Evolutionary conservation across 768 basidiomycete species (phyloP).

Genomic region (Podaxis sp.): DNA sequence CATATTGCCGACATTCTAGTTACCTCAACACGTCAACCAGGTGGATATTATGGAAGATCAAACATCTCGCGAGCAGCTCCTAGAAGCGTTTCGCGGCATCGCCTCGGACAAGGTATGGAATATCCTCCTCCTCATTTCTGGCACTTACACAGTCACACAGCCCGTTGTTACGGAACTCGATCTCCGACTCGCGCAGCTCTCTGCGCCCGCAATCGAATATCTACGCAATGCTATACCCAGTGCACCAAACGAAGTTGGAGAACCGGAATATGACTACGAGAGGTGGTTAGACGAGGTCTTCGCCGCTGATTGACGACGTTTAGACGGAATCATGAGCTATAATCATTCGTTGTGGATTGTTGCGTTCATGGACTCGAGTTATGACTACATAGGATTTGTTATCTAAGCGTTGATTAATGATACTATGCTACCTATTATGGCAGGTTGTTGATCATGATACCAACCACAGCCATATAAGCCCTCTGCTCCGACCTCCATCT

Average conservation of each 20-base stretch:
- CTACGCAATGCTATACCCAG: constrained; percentile 80
- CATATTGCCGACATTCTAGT: not conserved
- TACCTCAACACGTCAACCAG: constrained; percentile 36
- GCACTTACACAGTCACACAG: constrained; percentile 37
- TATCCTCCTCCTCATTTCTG: not conserved
- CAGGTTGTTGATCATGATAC: constrained; percentile 15
- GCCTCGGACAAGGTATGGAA: constrained; percentile 79
- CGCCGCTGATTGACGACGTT: constrained; percentile 18
- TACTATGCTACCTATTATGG: constrained; percentile 12
- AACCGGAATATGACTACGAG: constrained; percentile 79
- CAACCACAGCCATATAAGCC: constrained; percentile 26
- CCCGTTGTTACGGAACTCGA: constrained; percentile 93
- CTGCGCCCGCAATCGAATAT: constrained; percentile 74
- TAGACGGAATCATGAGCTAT: not conserved
- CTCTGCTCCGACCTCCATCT: constrained; percentile 26
- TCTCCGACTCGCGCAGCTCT: constrained; percentile 79
- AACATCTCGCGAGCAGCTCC: constrained; percentile 87
- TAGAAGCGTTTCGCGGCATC: constrained; percentile 90
- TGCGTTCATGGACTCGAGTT: not conserved
- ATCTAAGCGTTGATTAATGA: constrained; percentile 11
- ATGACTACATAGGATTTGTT: not conserved
- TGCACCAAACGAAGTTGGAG: constrained; percentile 48
- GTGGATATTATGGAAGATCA: constrained; percentile 97
- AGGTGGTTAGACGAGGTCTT: constrained; percentile 81
- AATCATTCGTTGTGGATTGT: not conserved